phyloP scores from a whole-genome alignment of 257 asterid species.

The Lycium ferocissimum region DNA sequence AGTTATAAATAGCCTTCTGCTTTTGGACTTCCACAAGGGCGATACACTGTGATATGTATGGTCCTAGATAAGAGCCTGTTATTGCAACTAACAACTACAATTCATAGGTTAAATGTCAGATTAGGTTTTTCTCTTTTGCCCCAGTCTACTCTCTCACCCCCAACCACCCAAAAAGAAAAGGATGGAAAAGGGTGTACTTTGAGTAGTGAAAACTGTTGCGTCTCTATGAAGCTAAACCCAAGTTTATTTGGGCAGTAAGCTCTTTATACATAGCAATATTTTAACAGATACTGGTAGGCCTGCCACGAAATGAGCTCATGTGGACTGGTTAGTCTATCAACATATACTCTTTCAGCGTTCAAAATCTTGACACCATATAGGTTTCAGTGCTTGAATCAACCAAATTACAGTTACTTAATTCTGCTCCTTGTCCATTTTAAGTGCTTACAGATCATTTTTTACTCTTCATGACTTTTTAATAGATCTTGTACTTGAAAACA shows the following conservation, averaged over 20 bases:
- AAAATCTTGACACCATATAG: not conserved
- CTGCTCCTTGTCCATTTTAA: not conserved
- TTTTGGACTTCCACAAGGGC: not conserved
- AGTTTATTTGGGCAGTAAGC: not conserved
- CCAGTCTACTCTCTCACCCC: not conserved
- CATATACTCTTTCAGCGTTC: no score
- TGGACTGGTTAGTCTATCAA: not conserved
- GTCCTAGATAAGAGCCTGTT: not conserved
- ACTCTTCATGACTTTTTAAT: not conserved
- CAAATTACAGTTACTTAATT: not conserved
- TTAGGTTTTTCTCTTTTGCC: not conserved
- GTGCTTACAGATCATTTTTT: not conserved
- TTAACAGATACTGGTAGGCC: not conserved
- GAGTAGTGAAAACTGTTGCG: not conserved
- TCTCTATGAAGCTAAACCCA: not conserved
- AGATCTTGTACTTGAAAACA: not conserved
- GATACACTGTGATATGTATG: not conserved
- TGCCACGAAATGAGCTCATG: not conserved
- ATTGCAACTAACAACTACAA: not conserved
- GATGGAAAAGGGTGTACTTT: not conserved
- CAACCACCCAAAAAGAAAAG: not conserved
- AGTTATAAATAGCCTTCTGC: not conserved
- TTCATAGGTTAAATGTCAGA: not conserved
- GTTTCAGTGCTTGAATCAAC: not conserved
- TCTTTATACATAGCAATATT: not conserved